Conservation (phyloP, 1,139 yeast species). For the Debaryomyces nepalensis region DNA sequence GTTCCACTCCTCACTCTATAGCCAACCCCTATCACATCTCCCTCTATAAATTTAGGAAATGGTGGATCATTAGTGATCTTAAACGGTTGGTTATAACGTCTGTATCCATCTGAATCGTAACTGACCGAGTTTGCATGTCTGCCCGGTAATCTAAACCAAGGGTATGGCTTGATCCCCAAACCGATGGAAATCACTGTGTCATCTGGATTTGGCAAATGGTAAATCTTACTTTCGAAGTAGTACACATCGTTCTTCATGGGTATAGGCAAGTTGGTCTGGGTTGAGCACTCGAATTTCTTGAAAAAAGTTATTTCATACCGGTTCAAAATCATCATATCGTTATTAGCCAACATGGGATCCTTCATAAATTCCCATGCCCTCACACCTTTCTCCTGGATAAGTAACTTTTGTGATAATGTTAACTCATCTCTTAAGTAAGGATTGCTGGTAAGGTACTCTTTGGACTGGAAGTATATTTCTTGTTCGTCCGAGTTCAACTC, state of each 20-base stretch:
- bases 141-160: constrained; percentile 64
- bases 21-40: constrained; percentile 73
- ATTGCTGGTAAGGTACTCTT: constrained; percentile 57
- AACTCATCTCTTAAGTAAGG: constrained; percentile 55
- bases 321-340: constrained; percentile 65
- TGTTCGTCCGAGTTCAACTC: constrained; percentile 74
- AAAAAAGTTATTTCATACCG: constrained; percentile 79
- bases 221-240: constrained; percentile 81
- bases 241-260: constrained; percentile 87
- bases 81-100: constrained; percentile 58
- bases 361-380: constrained; percentile 91
- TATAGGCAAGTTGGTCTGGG: constrained; percentile 84
- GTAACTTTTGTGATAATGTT: constrained; percentile 55
- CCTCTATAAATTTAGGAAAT: constrained; percentile 54
- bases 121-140: constrained; percentile 53
- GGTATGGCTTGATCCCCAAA: constrained; percentile 55
- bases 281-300: constrained; percentile 72
- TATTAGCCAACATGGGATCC: constrained; percentile 62
- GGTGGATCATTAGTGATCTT: constrained; percentile 40
- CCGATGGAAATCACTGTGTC: constrained; percentile 52
- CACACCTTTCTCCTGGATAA: constrained; percentile 90
- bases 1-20: constrained; percentile 64
- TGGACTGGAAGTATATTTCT: constrained; percentile 77
- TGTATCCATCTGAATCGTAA: constrained; percentile 57
- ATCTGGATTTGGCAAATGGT: constrained; percentile 59